Evolutionary conservation across 805 yeast genomes (phyloP), one percentile per base, ranked within the genome.

Genomic region (Metschnikowia continentalis): DNA sequence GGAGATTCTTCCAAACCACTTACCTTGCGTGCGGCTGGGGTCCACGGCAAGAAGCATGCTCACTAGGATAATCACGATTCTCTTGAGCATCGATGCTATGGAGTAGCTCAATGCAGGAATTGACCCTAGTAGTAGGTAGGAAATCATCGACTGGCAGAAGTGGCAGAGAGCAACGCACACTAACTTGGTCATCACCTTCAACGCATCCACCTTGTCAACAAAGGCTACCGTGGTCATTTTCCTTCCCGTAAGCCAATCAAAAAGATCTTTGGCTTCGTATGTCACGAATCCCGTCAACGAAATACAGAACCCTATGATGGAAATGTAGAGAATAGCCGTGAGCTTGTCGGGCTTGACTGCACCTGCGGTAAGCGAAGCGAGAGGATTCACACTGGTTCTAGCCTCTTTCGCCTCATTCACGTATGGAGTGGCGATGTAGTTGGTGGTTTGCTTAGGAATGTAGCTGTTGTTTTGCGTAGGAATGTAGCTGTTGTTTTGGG

Each of bases 51-150:
- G 52, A 71, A 69, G 42, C 6, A 91, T 87, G 59, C 96, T 88
- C 0, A 85, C 84, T 1, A 86, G 77, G 40, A 90, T 90, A 32
- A 90, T 81, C 1, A 88, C 86, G n/a, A 90, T 86, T 61, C 96
- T 81, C 69, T 90, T 90, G 81, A 90, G 79, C 80, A 90, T 79
- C 40, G 88, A 83, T 2, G 96, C 96, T 51, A 90, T 84, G 1
- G 95, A 86, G 68, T 89, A 90, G 2, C 94, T 81, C 11, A 90
- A 83, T 0, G 97, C 88, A 2, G 96, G 87, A 5, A 90, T 77
- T 62, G 84, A 79, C 19, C 96, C 94, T 42, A 90, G 69, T 32
- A 90, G 73, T 69, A 87, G 89, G 67, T 88, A 88, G 14, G 96
- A 90, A 37, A 90, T 74, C 64, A 90, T 70, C 38, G 91, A 85